Evolutionary conservation across 441 rosid species (phyloP).

Genomic region (Mallotus japonicus): DNA sequence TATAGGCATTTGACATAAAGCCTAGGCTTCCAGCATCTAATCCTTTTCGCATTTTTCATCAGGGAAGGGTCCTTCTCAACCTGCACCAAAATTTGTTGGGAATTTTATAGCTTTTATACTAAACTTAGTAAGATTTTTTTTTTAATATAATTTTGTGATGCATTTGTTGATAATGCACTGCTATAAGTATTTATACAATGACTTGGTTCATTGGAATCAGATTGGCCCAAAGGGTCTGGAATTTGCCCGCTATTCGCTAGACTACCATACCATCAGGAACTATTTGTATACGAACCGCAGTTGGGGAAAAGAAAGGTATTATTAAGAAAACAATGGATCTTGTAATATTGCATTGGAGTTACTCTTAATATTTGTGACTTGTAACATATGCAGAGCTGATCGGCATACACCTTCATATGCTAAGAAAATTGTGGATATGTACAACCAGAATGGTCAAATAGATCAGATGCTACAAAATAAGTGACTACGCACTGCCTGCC

Average conservation of each 20-base stretch:
- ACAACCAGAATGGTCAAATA: slow-evolving; percentile 73
- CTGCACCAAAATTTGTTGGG: slow-evolving; percentile 80
- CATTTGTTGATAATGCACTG: slow-evolving; percentile 9
- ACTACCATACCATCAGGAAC: slow-evolving; percentile 95
- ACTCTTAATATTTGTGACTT: slow-evolving; percentile 16
- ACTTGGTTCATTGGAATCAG: slow-evolving; percentile 39
- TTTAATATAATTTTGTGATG: neutral
- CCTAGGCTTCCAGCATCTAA: neutral
- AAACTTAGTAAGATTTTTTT: slow-evolving; percentile 58
- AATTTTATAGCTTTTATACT: slow-evolving; percentile 73
- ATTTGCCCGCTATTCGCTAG: slow-evolving; percentile 91
- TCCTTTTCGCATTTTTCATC: slow-evolving; percentile 17
- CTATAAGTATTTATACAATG: slow-evolving; percentile 13
- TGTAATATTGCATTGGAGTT: neutral
- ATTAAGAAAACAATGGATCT: slow-evolving; percentile 4
- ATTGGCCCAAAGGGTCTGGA: slow-evolving; percentile 95
- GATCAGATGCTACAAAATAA: slow-evolving; percentile 64
- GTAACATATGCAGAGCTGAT: slow-evolving; percentile 58
- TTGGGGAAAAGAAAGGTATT: slow-evolving; percentile 86
- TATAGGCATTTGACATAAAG: neutral
- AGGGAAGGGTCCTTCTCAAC: slow-evolving; percentile 92
- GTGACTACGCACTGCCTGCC: slow-evolving; percentile 25
- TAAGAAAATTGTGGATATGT: slow-evolving; percentile 72
- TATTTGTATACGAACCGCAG: slow-evolving; percentile 67
- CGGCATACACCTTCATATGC: slow-evolving; percentile 80